Evolutionary conservation across 2,329 filamentous ascomycete species (phyloP).

Genomic region (Helotiales sp.): DNA sequence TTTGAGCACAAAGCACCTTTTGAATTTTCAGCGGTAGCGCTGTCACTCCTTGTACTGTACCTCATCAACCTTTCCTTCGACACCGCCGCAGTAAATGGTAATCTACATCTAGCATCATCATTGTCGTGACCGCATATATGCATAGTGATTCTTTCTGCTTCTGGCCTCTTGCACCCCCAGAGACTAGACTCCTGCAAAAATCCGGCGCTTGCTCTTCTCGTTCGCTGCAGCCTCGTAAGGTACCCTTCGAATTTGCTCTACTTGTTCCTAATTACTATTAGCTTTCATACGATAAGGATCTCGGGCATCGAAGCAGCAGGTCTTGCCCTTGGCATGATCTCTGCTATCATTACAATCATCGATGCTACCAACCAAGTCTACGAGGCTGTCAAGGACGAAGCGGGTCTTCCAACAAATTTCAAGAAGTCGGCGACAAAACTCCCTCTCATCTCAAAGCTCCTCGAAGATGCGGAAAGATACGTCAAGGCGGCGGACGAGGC

Average conservation of each 20-base stretch:
- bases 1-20: too few relatives aligned
- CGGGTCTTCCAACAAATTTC: slow-evolving; percentile 5
- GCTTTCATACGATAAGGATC: slow-evolving; percentile 6
- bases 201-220: background rate
- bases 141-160: background rate
- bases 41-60: too few relatives aligned
- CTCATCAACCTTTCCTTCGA: background rate
- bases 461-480: slow-evolving; percentile 23
- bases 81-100: background rate
- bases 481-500: slow-evolving; percentile 13
- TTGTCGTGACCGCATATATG: background rate
- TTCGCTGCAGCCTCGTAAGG: slow-evolving; percentile 5
- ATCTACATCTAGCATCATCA: background rate
- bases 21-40: too few relatives aligned
- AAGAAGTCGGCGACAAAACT: slow-evolving; percentile 19
- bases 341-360: slow-evolving; percentile 1
- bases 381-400: slow-evolving; percentile 9
- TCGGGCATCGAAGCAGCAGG: slow-evolving; percentile 8
- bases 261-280: slow-evolving; percentile 2
- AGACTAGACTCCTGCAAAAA: background rate
- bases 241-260: slow-evolving; percentile 4
- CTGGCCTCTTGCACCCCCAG: too few relatives aligned
- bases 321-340: slow-evolving; percentile 9
- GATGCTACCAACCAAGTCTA: slow-evolving; percentile 3
- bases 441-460: slow-evolving; percentile 22